phyloP scores from a whole-genome alignment of 768 basidiomycete genomes.

The Heimioporus sp. region DNA sequence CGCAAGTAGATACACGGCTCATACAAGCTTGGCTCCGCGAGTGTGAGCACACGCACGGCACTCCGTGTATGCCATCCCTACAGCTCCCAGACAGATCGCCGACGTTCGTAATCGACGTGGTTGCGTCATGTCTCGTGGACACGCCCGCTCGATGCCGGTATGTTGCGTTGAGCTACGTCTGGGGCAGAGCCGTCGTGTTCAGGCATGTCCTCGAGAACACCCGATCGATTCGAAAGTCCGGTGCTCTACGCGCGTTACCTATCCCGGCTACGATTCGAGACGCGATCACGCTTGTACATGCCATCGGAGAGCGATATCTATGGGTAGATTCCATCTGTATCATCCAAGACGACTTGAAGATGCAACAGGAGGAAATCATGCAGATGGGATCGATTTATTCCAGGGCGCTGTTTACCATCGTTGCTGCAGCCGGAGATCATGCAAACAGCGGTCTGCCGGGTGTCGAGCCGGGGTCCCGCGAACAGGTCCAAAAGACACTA shows the following conservation, averaged over 20 bases:
- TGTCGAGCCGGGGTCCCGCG: slow-evolving; percentile 2
- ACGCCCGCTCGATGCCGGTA: slow-evolving; percentile 21
- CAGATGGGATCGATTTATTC: slow-evolving; percentile 23
- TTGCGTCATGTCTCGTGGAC: slow-evolving; percentile 14
- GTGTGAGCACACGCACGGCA: slow-evolving; percentile 10
- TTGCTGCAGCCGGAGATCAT: slow-evolving; percentile 12
- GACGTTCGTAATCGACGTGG: slow-evolving; percentile 13
- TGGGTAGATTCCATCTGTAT: slow-evolving; percentile 28
- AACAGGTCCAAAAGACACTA: slow-evolving; percentile 4
- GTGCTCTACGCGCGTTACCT: not conserved
- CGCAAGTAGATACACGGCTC: slow-evolving; percentile 5
- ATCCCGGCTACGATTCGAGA: slow-evolving; percentile 24
- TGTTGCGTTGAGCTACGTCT: slow-evolving; percentile 22
- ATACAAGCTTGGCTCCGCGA: slow-evolving; percentile 12
- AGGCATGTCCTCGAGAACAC: slow-evolving; percentile 7
- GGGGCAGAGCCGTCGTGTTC: slow-evolving; percentile 12
- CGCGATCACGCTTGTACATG: slow-evolving; percentile 16
- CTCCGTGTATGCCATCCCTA: slow-evolving; percentile 1
- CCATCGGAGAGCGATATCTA: slow-evolving; percentile 22
- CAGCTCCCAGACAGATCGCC: slow-evolving; percentile 1
- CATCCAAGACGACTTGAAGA: slow-evolving; percentile 15
- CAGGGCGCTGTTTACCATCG: slow-evolving; percentile 14
- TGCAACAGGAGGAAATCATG: slow-evolving; percentile 16
- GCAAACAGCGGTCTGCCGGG: slow-evolving; percentile 13
- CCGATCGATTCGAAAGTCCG: slow-evolving; percentile 1